phyloP scores from a whole-genome alignment of 2,329 filamentous ascomycete species.

The Keithomyces neogunnii region DNA sequence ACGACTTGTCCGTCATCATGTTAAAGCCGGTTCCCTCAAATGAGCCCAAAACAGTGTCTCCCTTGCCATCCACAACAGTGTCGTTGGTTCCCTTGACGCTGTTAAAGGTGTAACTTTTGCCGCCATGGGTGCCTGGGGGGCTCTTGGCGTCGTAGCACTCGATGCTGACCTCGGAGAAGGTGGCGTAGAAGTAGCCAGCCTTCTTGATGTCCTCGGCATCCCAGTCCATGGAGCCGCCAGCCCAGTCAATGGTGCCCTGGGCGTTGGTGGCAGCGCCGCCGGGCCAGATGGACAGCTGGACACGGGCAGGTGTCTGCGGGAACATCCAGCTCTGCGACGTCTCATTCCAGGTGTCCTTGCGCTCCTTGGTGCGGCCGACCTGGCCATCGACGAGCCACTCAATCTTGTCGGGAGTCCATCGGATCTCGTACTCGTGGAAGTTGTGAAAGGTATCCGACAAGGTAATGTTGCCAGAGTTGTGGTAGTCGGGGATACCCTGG shows the following conservation, averaged over 20 bases:
- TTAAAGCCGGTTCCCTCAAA: constrained; percentile 75
- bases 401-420: constrained; percentile 82
- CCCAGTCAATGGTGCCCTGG: constrained; percentile 82
- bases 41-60: constrained; percentile 67
- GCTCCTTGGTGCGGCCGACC: constrained; percentile 64
- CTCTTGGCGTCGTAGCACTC: constrained; percentile 67
- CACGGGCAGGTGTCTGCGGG: constrained; percentile 83
- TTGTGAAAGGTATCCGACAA: constrained; percentile 63
- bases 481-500: constrained; percentile 83
- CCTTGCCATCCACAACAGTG: constrained; percentile 67
- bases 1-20: constrained; percentile 42
- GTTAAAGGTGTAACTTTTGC: constrained; percentile 69
- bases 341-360: constrained; percentile 75
- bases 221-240: constrained; percentile 88
- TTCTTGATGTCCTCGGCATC: constrained; percentile 64
- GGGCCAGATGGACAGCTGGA: constrained; percentile 95
- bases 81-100: constrained; percentile 59
- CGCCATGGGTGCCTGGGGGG: constrained; percentile 58
- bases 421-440: constrained; percentile 85
- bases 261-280: constrained; percentile 74
- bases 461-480: constrained; percentile 65
- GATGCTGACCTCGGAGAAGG: constrained; percentile 68
- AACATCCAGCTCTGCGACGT: constrained; percentile 75
- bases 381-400: constrained; percentile 83
- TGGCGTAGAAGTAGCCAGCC: constrained; percentile 83